These are phyloP conservation scores for Manihot esculenta DNA, from an alignment of 441 rosid species.

Conservation along the genomic window DNA sequence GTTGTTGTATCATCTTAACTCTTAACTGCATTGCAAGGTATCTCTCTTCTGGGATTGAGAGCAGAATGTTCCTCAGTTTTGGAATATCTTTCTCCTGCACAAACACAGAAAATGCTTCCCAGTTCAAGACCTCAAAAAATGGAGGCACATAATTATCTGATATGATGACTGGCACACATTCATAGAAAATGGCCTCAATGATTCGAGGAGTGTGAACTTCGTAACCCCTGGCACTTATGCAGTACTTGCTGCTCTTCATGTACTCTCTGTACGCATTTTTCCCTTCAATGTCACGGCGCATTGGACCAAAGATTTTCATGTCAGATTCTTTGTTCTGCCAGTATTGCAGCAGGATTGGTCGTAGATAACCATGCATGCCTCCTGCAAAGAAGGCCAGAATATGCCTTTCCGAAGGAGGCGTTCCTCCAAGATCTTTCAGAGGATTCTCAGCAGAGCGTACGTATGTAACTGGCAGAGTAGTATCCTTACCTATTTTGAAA, in stretches of 20 bases:
- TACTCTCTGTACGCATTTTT: conserved; percentile 61
- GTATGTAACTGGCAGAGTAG: conserved; percentile 70
- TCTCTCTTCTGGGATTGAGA: conserved; percentile 60
- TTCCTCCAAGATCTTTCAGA: conserved; percentile 62
- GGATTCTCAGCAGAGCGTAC: conserved; percentile 63
- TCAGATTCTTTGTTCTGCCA: conserved; percentile 80
- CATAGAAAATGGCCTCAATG: conserved; percentile 71
- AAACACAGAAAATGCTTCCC: conserved; percentile 81
- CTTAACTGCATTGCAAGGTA: conserved; percentile 53
- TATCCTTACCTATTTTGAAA: conserved; percentile 71
- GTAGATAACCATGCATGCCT: conserved; percentile 81
- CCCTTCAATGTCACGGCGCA: conserved; percentile 63
- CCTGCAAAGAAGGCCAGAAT: conserved; percentile 91
- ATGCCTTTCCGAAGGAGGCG: conserved; percentile 53
- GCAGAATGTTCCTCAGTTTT: conserved; percentile 64
- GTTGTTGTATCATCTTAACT: conserved; percentile 55
- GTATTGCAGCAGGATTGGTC: conserved; percentile 50
- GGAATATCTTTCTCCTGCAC: conserved; percentile 66
- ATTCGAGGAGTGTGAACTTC: conserved; percentile 89
- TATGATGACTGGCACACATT: conserved; percentile 84
- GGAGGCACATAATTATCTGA: conserved; percentile 93
- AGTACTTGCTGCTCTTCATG: conserved; percentile 88
- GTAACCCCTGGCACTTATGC: conserved; percentile 84
- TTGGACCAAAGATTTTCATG: conserved; percentile 79
- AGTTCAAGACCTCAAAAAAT: conserved; percentile 69